Percentiles rank a stretch among this genome's conserved stretches.
Evolutionary conservation across 73 alveolate genomes (phyloP).

Genomic region (Tetrahymena elliotti): DNA sequence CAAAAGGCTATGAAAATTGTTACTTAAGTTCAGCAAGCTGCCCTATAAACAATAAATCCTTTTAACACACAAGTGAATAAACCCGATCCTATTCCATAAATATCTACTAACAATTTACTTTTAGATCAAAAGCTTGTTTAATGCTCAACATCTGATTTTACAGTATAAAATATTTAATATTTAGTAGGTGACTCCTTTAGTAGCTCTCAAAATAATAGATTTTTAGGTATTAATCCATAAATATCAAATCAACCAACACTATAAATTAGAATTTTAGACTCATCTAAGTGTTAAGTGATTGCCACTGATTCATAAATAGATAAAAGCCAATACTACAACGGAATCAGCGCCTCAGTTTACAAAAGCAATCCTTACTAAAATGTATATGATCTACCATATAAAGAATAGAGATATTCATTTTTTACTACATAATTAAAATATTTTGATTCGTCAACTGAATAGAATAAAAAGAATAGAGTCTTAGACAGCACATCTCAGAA

Average conservation of each 20-base stretch:
- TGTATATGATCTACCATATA: background rate
- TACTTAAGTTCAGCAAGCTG: background rate
- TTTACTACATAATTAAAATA: background rate
- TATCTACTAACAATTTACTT: background rate
- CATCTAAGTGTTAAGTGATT: background rate
- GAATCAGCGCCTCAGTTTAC: background rate
- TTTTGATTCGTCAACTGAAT: background rate
- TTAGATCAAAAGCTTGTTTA: background rate
- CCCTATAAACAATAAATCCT: background rate
- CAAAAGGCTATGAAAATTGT: background rate
- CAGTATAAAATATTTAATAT: background rate
- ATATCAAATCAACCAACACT: background rate
- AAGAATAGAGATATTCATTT: background rate
- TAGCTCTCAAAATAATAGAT: background rate
- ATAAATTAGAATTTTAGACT: background rate
- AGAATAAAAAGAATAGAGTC: background rate
- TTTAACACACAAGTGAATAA: background rate
- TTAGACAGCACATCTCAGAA: background rate
- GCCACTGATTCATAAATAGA: background rate
- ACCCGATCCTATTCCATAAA: background rate
- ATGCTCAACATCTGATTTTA: background rate
- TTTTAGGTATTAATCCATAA: background rate
- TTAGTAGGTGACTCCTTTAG: background rate
- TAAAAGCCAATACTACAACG: background rate
- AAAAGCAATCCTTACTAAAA: background rate